Evolutionary conservation across 2,329 filamentous ascomycete species (phyloP), one percentile per base, ranked within the genome.

Genomic region (Phialophora macrospora): DNA sequence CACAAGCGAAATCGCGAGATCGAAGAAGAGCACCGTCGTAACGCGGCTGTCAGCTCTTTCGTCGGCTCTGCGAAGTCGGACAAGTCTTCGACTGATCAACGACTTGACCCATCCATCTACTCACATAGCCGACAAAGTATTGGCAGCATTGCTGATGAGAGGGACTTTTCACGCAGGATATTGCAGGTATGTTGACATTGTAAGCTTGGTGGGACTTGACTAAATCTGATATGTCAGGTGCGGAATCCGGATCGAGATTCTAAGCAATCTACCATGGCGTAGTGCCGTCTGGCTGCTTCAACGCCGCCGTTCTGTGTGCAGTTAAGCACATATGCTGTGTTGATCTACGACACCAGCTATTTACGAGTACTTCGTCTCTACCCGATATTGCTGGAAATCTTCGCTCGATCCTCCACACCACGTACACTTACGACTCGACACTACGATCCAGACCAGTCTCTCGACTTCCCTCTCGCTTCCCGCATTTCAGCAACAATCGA

Each of bases 111-210:
- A 7, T 88, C 84, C 63, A 86, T 93, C 70, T 89, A 96, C 85
- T 89, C 90, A 65, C 87, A 93, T 72, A 85, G 92, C 75, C 87
- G 93, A 78, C 86, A 94, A 81, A 97, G 94, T 80, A 92, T 95
- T 74, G 94, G 94, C 72, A 97, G 93, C 79, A 97, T 98, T 78
- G 94, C 93, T 60, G 94, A 98, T 78, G 96, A 97, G 80, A 88
- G 96, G 80, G 94, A 98, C 78, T 98, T 97, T 81, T 97, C 94
- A 69, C 88, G 94, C 80, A 90, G 91, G 80, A 97, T 98, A 79
- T 86, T 98, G 75, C 91, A 96, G 88, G 94, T 96, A 85, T 71
- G 86, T 81, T 54, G 34, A 61, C 2, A 32, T 20, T n/a, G 3
- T 8, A 20, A 5, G 52, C 11, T 9, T 11, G 26, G 11, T 51